Base-by-base conservation (phyloP, 1,284 basidiomycete species). In the Heliocybe sulcata region DNA sequence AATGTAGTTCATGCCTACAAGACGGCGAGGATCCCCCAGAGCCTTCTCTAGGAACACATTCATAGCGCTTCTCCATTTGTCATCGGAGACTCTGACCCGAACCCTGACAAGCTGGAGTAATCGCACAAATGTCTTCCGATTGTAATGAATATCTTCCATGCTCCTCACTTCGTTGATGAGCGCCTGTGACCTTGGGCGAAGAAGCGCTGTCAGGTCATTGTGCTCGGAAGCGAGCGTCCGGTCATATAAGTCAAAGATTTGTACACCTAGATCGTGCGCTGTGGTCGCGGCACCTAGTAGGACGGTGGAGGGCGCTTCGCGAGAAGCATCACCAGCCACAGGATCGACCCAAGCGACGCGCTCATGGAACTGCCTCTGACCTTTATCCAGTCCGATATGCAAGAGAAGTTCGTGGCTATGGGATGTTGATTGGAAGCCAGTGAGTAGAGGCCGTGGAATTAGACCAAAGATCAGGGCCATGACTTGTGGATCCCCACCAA, bases 291-390 rank as follows among this genome's bases (percentile, higher is more conserved):
- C 58, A 35, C 58, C 51, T 45, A 51, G 56, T 11, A 49, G 35
- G 25, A 26, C 3, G 26, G n/a, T 53, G 10, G 48, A 3, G 8
- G 35, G 45, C 9, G 16, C 19, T 16, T 23, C 20, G 14, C 14
- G 51, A 4, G 27, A 54, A 47, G 53, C 6, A 31, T 73, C 72
- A 6, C 66, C 67, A 9, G 65, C 62, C 1, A 57, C 45, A 1
- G 66, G 66, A 4, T 55, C 58, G 56, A 73, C 77, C 80, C 80
- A 81, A 1, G 71, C 67, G 2, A 73, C 65, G 16, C 65, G 64
- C 56, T 78, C 71, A 47, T 76, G 73, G 50, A 69, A 75, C 55
- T 77, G 76, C n/a, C n/a, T n/a, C n/a, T n/a, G n/a, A n/a, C n/a
- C n/a, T n/a, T n/a, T n/a, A n/a, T n/a, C n/a, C n/a, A n/a, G n/a